Evolutionary conservation across 148 eudicot species (phyloP).

Genomic region (Chenopodium formosanum): DNA sequence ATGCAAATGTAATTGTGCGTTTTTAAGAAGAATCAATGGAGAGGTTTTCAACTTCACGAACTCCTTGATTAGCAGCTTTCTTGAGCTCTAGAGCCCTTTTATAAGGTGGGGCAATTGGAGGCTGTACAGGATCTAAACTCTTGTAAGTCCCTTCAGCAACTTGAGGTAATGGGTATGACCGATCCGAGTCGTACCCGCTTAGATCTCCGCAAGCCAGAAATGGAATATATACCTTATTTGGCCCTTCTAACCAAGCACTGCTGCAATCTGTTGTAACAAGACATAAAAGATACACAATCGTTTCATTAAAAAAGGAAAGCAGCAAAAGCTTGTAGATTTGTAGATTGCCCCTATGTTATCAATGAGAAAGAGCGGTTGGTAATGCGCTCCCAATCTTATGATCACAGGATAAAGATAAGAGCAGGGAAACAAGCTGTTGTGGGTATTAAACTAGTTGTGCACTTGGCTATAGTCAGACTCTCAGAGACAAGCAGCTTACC

Average conservation of each 20-base stretch:
- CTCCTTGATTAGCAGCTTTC: slow-evolving; percentile 78
- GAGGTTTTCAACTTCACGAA: slow-evolving; percentile 51
- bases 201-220: slow-evolving; percentile 98
- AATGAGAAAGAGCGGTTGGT: background rate
- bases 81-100: slow-evolving; percentile 92
- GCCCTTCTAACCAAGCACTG: slow-evolving; percentile 94
- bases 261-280: slow-evolving; percentile 66
- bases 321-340: background rate
- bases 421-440: background rate
- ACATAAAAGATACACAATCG: background rate
- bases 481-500: no score
- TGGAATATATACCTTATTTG: slow-evolving; percentile 85
- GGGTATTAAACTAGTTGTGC: background rate
- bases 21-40: slow-evolving; percentile 40
- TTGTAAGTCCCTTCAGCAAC: slow-evolving; percentile 70
- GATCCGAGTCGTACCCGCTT: slow-evolving; percentile 89
- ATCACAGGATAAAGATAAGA: background rate
- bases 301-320: background rate
- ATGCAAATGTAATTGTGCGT: background rate
- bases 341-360: background rate
- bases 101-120: slow-evolving; percentile 97
- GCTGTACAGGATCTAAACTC: slow-evolving; percentile 91
- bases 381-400: background rate
- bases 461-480: no score
- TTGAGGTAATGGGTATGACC: slow-evolving; percentile 87